phyloP scores from a whole-genome alignment of 202 grass and related monocot genomes.

The Dendrocalamus latiflorus region DNA sequence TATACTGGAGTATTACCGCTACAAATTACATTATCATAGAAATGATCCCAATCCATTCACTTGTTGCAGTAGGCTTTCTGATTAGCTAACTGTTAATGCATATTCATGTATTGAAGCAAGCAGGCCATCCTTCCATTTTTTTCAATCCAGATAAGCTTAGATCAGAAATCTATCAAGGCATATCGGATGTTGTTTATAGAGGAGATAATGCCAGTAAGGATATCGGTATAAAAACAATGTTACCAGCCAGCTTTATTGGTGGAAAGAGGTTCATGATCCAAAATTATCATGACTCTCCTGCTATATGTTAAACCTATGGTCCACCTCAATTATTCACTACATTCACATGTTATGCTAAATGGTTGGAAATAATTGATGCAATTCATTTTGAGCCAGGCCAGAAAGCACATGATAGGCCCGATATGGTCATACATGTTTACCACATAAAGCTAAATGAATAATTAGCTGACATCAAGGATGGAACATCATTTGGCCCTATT shows the following conservation, averaged over 20 bases:
- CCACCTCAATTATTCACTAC: constrained; percentile 3
- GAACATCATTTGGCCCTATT: neutral
- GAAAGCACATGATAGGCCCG: neutral
- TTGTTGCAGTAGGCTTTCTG: neutral
- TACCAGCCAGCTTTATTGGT: neutral
- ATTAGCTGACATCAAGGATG: accelerated
- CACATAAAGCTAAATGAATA: constrained; percentile 6
- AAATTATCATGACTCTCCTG: constrained; percentile 30
- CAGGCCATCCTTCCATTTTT: accelerated
- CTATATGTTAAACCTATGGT: neutral
- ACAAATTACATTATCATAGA: neutral
- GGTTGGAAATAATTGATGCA: neutral
- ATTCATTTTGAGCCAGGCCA: neutral
- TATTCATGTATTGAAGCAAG: neutral
- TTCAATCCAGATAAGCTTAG: neutral
- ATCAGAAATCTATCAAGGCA: neutral
- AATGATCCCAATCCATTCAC: neutral
- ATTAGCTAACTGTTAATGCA: neutral
- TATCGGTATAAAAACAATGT: neutral
- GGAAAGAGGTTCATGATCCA: neutral
- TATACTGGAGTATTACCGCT: neutral
- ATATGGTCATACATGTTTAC: neutral
- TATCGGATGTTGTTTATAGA: neutral
- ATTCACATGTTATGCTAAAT: constrained; percentile 1
- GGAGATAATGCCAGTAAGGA: neutral